Evolutionary conservation across 768 basidiomycete species (phyloP).

Genomic region (Leccinum subtestaceum): DNA sequence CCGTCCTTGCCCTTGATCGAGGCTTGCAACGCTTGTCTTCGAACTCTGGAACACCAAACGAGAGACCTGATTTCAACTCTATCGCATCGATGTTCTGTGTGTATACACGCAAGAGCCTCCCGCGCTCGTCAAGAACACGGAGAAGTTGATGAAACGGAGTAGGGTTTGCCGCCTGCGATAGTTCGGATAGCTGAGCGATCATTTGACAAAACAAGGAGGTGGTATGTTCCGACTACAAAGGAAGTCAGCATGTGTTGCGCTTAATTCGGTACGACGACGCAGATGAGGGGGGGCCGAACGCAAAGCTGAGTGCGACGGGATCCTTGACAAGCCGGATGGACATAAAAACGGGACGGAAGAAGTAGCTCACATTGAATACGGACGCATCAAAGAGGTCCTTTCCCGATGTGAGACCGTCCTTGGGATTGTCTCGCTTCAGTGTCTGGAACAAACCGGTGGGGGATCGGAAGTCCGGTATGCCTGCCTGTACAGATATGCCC

Average conservation of each 20-base stretch:
- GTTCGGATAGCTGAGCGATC: constrained; percentile 78
- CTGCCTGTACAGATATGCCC: constrained; percentile 83
- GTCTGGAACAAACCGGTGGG: constrained; percentile 75
- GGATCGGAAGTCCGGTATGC: constrained; percentile 89
- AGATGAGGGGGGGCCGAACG: not conserved
- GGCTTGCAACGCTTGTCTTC: constrained; percentile 54
- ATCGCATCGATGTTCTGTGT: constrained; percentile 94
- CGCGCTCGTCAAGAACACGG: constrained; percentile 69
- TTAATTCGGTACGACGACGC: not conserved
- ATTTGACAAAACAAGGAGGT: constrained; percentile 83
- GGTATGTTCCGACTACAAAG: constrained; percentile 62
- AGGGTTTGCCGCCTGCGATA: constrained; percentile 70
- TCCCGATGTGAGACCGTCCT: constrained; percentile 66
- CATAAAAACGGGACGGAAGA: constrained; percentile 1
- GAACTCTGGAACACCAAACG: constrained; percentile 78
- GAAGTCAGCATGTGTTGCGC: constrained; percentile 18
- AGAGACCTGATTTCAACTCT: constrained; percentile 81
- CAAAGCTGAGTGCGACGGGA: not conserved
- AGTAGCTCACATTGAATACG: constrained; percentile 69
- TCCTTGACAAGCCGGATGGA: constrained; percentile 5
- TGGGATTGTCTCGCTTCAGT: constrained; percentile 75
- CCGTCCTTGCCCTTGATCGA: constrained; percentile 45
- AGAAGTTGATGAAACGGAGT: constrained; percentile 81
- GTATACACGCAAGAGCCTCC: constrained; percentile 79
- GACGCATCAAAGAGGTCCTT: constrained; percentile 91